phyloP scores from a whole-genome alignment of 1,284 basidiomycete species.

The Xerocomus nothofagi region DNA sequence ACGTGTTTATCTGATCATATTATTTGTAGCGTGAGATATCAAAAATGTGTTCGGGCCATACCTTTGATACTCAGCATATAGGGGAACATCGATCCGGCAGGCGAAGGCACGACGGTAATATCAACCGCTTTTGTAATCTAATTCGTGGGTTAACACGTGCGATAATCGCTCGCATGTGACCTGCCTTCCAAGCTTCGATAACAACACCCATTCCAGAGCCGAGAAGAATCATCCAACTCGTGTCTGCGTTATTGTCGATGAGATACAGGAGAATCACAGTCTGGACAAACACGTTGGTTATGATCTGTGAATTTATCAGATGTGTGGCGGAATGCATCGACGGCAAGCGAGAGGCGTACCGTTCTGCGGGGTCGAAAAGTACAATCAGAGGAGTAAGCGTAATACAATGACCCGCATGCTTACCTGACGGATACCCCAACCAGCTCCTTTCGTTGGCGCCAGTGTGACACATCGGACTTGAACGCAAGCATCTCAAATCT shows the following conservation, averaged over 20 bases:
- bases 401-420: slow-evolving; percentile 13
- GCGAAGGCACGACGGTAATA: slow-evolving; percentile 63
- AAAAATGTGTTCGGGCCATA: slow-evolving; percentile 35
- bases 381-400: slow-evolving; percentile 8
- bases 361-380: slow-evolving; percentile 37
- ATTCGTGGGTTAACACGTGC: slow-evolving; percentile 10
- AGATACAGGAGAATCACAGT: slow-evolving; percentile 89
- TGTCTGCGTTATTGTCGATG: slow-evolving; percentile 93
- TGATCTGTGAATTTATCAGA: slow-evolving; percentile 52
- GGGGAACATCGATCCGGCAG: slow-evolving; percentile 67
- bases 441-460: slow-evolving; percentile 89
- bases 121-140: slow-evolving; percentile 88
- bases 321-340: slow-evolving; percentile 10
- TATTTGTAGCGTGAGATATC: slow-evolving; percentile 8
- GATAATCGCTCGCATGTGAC: slow-evolving; percentile 21
- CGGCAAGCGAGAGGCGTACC: slow-evolving; percentile 33
- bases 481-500: slow-evolving; percentile 96
- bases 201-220: slow-evolving; percentile 85
- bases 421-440: slow-evolving; percentile 82
- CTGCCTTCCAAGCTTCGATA: slow-evolving; percentile 95
- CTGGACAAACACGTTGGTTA: slow-evolving; percentile 94
- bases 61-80: slow-evolving; percentile 82
- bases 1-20: slow-evolving; percentile 79
- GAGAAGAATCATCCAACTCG: slow-evolving; percentile 94
- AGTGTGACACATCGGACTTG: slow-evolving; percentile 91